Evolutionary conservation across 169 alveolate genomes (phyloP).

Genomic region (Cryptosporidium ubiquitum): DNA sequence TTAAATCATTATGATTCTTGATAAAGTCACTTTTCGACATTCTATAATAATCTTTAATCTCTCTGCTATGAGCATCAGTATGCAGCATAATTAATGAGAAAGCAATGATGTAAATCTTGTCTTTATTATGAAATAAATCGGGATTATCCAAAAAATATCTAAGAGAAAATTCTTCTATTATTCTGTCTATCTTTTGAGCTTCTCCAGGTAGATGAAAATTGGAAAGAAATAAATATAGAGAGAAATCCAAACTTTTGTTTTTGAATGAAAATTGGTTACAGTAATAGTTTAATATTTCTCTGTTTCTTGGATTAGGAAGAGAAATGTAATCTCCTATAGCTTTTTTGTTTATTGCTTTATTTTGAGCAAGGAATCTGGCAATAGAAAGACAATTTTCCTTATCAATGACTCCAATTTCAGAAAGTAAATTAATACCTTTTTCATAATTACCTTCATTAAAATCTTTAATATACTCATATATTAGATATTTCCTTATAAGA

Average conservation of each 20-base stretch:
- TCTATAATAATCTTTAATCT: conserved; percentile 81
- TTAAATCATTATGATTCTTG: conserved; percentile 29
- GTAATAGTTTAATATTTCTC: conserved; percentile 83
- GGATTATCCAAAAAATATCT: conserved; percentile 89
- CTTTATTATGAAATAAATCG: conserved; percentile 85
- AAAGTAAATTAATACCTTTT: conserved; percentile 12
- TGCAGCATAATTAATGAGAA: conserved; percentile 92
- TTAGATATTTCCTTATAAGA: conserved; percentile 8
- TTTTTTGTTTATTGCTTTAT: conserved; percentile 82
- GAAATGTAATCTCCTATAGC: conserved; percentile 89
- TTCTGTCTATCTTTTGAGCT: conserved; percentile 92
- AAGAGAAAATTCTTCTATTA: conserved; percentile 91
- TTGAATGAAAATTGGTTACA: conserved; percentile 83
- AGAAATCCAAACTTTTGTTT: conserved; percentile 82
- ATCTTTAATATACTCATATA: conserved; percentile 13
- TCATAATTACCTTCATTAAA: conserved; percentile 47
- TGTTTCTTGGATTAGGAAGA: conserved; percentile 81
- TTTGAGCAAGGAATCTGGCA: conserved; percentile 81
- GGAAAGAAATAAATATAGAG: conserved; percentile 87
- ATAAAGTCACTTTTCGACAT: conserved; percentile 74
- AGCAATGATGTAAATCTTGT: conserved; percentile 89
- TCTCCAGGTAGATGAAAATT: conserved; percentile 95
- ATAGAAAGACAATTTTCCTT: conserved; percentile 61
- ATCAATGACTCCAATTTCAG: conserved; percentile 1
- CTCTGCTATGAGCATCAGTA: conserved; percentile 90